Percentiles rank a stretch among this genome's conserved stretches.
phyloP scores from a whole-genome alignment of 306 rosid genomes.

The Psophocarpus tetragonolobus region DNA sequence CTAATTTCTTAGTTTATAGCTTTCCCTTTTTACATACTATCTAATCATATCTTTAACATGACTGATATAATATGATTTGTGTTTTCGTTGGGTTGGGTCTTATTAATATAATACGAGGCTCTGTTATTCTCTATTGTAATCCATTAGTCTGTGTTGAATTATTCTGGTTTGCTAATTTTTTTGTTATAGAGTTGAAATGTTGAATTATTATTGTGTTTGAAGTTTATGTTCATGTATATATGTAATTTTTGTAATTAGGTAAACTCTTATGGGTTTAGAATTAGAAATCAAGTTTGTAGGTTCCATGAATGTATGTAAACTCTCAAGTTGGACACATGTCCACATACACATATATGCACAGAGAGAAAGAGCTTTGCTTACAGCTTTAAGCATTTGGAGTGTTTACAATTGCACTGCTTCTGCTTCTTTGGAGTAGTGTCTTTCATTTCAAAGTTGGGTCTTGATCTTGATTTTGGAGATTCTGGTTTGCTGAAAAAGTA shows the following conservation, averaged over 20 bases:
- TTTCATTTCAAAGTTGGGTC: slow-evolving; percentile 68
- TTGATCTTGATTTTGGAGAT: slow-evolving; percentile 83
- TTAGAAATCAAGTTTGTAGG: background rate
- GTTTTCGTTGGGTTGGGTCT: background rate
- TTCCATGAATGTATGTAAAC: background rate
- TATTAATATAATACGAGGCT: background rate
- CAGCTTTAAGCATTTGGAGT: slow-evolving; percentile 95
- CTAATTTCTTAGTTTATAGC: no score
- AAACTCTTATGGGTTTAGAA: background rate
- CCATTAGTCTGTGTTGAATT: background rate
- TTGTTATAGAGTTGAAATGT: background rate
- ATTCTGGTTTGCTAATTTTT: background rate
- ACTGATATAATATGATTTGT: background rate
- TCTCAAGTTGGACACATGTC: background rate
- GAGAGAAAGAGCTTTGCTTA: slow-evolving; percentile 52
- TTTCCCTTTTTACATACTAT: no score
- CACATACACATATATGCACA: background rate
- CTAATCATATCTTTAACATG: no score
- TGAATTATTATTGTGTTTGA: background rate
- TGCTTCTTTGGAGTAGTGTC: slow-evolving; percentile 94
- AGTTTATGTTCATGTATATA: background rate
- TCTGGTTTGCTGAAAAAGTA: slow-evolving; percentile 81
- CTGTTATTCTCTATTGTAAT: background rate
- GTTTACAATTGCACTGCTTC: slow-evolving; percentile 96
- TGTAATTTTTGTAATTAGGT: background rate